These are phyloP conservation scores for Saccharomyces hybrid DNA, from an alignment of 1,139 yeast species.

Conservation along the genomic window DNA sequence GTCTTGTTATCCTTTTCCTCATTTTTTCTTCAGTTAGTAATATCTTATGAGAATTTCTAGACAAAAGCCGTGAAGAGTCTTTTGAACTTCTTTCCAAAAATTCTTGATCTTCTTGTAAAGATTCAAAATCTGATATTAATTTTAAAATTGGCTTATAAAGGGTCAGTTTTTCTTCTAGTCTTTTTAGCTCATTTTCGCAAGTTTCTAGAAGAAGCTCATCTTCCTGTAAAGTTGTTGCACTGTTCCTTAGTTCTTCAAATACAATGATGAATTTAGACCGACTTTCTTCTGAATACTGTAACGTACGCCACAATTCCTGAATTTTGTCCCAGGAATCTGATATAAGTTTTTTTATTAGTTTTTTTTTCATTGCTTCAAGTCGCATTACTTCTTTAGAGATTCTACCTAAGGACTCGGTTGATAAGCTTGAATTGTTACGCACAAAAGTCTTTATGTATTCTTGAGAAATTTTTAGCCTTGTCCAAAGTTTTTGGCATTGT, in stretches of 20 bases:
- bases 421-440: constrained; percentile 32
- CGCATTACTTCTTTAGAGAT: constrained; percentile 48
- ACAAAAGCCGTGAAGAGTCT: constrained; percentile 71
- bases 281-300: constrained; percentile 49
- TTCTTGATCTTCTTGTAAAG: constrained; percentile 51
- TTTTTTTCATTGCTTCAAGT: constrained; percentile 52
- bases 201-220: constrained; percentile 39
- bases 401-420: constrained; percentile 23
- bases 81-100: constrained; percentile 62
- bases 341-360: constrained; percentile 61
- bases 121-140: constrained; percentile 47
- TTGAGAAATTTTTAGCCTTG: constrained; percentile 41
- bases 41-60: constrained; percentile 73
- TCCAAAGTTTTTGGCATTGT: constrained; percentile 45
- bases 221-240: constrained; percentile 43
- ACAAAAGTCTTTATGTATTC: constrained; percentile 35
- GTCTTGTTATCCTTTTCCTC: constrained; percentile 57
- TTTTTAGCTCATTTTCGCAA: constrained; percentile 57
- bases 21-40: constrained; percentile 72
- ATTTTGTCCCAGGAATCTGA: constrained; percentile 53
- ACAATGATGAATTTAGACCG: constrained; percentile 35
- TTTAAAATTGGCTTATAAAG: constrained; percentile 49
- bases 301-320: constrained; percentile 50
- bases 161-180: constrained; percentile 44
- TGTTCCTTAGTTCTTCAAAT: constrained; percentile 19